These are phyloP conservation scores for Teunomyces kruisii DNA, from an alignment of 805 yeast species.

Conservation along the genomic window DNA sequence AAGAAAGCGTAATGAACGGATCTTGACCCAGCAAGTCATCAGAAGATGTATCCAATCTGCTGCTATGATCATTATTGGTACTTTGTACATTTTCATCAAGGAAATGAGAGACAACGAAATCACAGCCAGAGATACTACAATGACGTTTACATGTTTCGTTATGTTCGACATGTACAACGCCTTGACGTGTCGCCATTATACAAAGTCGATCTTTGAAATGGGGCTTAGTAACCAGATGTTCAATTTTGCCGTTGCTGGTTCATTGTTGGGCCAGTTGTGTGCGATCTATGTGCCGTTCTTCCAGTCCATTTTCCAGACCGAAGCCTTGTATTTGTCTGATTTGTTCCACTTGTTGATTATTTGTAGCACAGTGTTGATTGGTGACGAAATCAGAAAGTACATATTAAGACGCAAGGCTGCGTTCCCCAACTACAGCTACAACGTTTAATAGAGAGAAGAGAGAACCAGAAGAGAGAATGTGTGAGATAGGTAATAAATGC, in stretches of 20 bases:
- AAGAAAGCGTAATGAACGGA: conserved; percentile 80
- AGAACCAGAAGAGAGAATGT: not conserved
- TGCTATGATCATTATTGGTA: conserved; percentile 73
- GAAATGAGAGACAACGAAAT: conserved; percentile 84
- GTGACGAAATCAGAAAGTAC: conserved; percentile 78
- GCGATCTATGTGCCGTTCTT: conserved; percentile 93
- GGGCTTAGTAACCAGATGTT: conserved; percentile 88
- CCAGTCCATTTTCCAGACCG: conserved; percentile 93
- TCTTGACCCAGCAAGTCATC: conserved; percentile 68
- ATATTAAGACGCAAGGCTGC: conserved; percentile 22
- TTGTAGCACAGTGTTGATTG: conserved; percentile 80
- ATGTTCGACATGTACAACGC: conserved; percentile 97
- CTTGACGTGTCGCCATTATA: conserved; percentile 82
- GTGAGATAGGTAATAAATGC: not conserved
- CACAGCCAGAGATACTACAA: conserved; percentile 95
- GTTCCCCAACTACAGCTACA: conserved; percentile 11
- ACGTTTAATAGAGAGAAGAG: conserved; percentile 12
- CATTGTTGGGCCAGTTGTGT: conserved; percentile 85
- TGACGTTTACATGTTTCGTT: conserved; percentile 98
- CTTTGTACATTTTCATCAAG: conserved; percentile 78
- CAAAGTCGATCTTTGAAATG: conserved; percentile 78
- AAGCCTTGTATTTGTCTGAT: conserved; percentile 75
- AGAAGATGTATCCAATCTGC: conserved; percentile 79
- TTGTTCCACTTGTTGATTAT: conserved; percentile 58
- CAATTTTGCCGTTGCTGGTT: conserved; percentile 87